Evolutionary conservation across 2,329 filamentous ascomycete genomes (phyloP).

Genomic region (Diaporthe nobilis): DNA sequence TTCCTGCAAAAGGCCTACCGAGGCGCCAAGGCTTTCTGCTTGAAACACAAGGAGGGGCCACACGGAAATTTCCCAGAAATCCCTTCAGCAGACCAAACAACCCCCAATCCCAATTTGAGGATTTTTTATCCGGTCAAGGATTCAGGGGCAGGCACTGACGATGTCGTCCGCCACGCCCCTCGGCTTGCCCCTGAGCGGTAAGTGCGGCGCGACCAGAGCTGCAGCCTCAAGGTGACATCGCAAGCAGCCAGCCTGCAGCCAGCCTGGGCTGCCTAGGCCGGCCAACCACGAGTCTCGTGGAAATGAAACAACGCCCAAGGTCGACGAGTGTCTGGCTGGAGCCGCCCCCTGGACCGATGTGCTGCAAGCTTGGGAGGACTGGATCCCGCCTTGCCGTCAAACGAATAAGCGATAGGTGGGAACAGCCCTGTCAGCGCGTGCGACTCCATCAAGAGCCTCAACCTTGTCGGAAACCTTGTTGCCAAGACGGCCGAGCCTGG

Average conservation of each 20-base stretch:
- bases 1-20: constrained; percentile 22
- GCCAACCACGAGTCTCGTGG: constrained; percentile 19
- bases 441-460: constrained; percentile 29
- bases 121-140: constrained; percentile 6
- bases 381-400: constrained; percentile 15
- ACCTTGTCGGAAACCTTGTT: constrained; percentile 31
- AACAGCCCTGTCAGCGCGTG: constrained; percentile 14
- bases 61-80: constrained; percentile 36
- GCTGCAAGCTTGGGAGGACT: constrained; percentile 22
- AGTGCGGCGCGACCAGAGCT: constrained; percentile 19
- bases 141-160: constrained; percentile 21
- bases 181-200: constrained; percentile 22
- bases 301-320: constrained; percentile 37
- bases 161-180: constrained; percentile 4
- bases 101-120: constrained; percentile 10
- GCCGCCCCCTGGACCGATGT: constrained; percentile 28
- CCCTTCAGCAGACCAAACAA: constrained; percentile 23
- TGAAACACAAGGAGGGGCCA: constrained; percentile 25
- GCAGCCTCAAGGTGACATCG: constrained; percentile 38
- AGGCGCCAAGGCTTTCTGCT: constrained; percentile 35
- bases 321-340: constrained; percentile 9
- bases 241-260: constrained; percentile 28
- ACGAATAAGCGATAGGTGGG: constrained; percentile 30
- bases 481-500: constrained; percentile 36
- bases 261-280: constrained; percentile 6